Conservation (phyloP, 805 yeast species). For the Lachancea meyersii region DNA sequence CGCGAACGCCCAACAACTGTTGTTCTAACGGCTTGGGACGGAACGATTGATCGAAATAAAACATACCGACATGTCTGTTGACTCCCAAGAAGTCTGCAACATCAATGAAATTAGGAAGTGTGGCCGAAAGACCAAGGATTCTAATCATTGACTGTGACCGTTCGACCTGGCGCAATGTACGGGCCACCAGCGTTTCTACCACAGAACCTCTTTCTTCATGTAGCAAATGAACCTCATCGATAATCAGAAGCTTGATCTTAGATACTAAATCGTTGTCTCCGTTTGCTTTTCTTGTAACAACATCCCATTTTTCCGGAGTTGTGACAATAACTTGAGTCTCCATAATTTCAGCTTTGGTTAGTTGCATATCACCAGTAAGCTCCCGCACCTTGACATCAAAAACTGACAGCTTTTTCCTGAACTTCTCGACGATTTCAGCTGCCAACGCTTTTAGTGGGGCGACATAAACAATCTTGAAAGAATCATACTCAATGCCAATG, state of each 20-base stretch:
- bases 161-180: slow-evolving; percentile 93
- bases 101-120: slow-evolving; percentile 84
- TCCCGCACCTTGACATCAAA: slow-evolving; percentile 82
- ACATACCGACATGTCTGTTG: slow-evolving; percentile 84
- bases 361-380: slow-evolving; percentile 92
- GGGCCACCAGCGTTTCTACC: slow-evolving; percentile 88
- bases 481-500: slow-evolving; percentile 69
- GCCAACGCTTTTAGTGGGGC: slow-evolving; percentile 94
- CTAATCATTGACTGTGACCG: slow-evolving; percentile 89
- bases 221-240: slow-evolving; percentile 92
- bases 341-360: slow-evolving; percentile 71
- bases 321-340: slow-evolving; percentile 86
- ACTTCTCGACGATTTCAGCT: slow-evolving; percentile 92
- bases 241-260: slow-evolving; percentile 77
- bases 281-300: slow-evolving; percentile 85
- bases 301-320: slow-evolving; percentile 97
- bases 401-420: slow-evolving; percentile 71
- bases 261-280: slow-evolving; percentile 83
- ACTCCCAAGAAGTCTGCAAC: slow-evolving; percentile 95
- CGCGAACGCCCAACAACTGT: slow-evolving; percentile 77
- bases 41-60: slow-evolving; percentile 87
- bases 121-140: slow-evolving; percentile 90
- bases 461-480: slow-evolving; percentile 84
- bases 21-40: slow-evolving; percentile 93
- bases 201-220: slow-evolving; percentile 99